Base-by-base conservation (phyloP, 2,329 filamentous ascomycete species). In the Verticillium nonalfalfae region DNA sequence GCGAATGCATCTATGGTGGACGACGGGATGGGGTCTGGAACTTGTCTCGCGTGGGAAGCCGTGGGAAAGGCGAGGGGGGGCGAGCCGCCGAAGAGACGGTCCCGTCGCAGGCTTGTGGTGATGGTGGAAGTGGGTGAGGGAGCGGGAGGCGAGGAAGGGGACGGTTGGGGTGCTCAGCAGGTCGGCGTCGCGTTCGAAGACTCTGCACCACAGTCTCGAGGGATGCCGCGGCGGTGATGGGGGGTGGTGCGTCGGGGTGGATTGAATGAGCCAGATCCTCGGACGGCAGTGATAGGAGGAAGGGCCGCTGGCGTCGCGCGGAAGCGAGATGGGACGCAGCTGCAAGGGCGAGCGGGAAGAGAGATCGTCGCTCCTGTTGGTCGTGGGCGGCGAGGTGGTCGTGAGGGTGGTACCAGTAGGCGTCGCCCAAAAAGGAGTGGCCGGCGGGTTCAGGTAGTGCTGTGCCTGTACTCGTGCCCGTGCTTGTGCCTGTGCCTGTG, bases 11-110 rank as follows among this genome's bases (percentile, higher is more conserved):
- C 66, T 68, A 74, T 39, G 70, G 68, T 62, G 67, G 69, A 35
- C 61, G 66, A 40, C 61, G 67, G 63, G 58, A 64, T 59, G 58
- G 65, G 63, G 59, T 63, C 58, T 60, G 59, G 56, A 59, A 61
- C 64, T 58, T 59, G 58, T 59, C 39, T 60, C 67, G 75, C 72
- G 75, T 76, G 73, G 66, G 80, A 75, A 81, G 78, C 79, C 80
- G 79, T 82, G 73, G 78, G 76, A 74, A 74, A 70, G 70, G 74
- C 66, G 67, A 65, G 66, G 69, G 67, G 67, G 71, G 73, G 76
- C 76, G 77, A 73, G 74, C 78, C 77, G 79, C 73, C 71, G 73
- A 69, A 69, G 45, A 50, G 45, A 79, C 75, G 78, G 79, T 77
- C 74, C 76, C 77, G 75, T 67, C 65, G 63, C 62, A 61, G 33